phyloP scores from a whole-genome alignment of 2,329 filamentous ascomycete genomes.

The Raffaelea albimanens region DNA sequence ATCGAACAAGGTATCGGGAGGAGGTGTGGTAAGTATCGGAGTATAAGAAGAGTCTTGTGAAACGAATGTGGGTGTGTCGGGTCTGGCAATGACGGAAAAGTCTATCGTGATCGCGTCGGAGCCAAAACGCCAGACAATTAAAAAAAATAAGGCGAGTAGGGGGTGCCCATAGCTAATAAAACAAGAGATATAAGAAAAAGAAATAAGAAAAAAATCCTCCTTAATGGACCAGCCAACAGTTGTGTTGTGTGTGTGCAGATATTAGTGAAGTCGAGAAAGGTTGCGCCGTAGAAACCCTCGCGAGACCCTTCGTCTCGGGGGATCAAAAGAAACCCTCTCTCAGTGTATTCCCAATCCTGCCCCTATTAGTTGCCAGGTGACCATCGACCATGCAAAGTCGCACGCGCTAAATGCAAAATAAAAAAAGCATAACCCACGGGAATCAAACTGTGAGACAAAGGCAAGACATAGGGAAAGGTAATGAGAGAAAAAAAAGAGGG shows the following conservation, averaged over 20 bases:
- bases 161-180: constrained; percentile 32
- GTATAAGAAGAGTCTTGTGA: background rate
- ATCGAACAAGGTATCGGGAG: constrained; percentile 36
- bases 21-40: constrained; percentile 2
- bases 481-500: constrained; percentile 12
- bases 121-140: constrained; percentile 4
- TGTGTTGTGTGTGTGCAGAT: constrained; percentile 26
- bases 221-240: constrained; percentile 43
- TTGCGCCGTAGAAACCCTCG: constrained; percentile 11
- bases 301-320: constrained; percentile 22
- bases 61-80: background rate
- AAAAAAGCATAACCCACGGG: background rate
- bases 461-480: constrained; percentile 16
- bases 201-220: constrained; percentile 17
- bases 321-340: constrained; percentile 27
- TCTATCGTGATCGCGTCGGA: too few species aligned
- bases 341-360: constrained; percentile 26
- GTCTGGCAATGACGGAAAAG: background rate
- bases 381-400: constrained; percentile 16
- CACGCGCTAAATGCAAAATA: background rate
- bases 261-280: constrained; percentile 25
- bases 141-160: constrained; percentile 21
- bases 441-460: constrained; percentile 8
- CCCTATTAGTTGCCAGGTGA: constrained; percentile 34
- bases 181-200: constrained; percentile 24